Conservation (phyloP, 1,139 yeast genomes). For the Lodderomyces jiufengensis region DNA sequence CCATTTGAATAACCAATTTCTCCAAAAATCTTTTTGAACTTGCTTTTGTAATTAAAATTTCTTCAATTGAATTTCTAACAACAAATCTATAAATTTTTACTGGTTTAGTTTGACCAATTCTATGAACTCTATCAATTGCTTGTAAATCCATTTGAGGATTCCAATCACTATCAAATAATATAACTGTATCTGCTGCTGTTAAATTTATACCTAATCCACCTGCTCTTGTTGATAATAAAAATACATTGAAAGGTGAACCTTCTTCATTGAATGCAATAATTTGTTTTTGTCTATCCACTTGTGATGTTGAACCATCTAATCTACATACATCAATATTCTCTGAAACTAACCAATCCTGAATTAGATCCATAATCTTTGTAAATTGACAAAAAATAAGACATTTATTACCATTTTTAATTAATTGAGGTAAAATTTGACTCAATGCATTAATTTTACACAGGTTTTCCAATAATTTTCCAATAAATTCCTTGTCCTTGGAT, state of each 20-base stretch:
- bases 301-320: slow-evolving; percentile 73
- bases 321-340: slow-evolving; percentile 50
- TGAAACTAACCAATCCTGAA: slow-evolving; percentile 58
- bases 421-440: slow-evolving; percentile 53
- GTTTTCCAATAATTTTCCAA: slow-evolving; percentile 34
- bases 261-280: slow-evolving; percentile 51
- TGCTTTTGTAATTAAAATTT: slow-evolving; percentile 71
- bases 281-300: slow-evolving; percentile 60
- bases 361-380: slow-evolving; percentile 68
- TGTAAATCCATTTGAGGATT: slow-evolving; percentile 96
- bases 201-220: slow-evolving; percentile 93
- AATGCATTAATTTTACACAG: slow-evolving; percentile 73
- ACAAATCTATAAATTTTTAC: slow-evolving; percentile 78
- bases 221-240: slow-evolving; percentile 83
- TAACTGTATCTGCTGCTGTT: slow-evolving; percentile 84
- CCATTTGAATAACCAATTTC: slow-evolving; percentile 78
- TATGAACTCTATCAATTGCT: slow-evolving; percentile 92
- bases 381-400: slow-evolving; percentile 82
- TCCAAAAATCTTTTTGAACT: slow-evolving; percentile 77
- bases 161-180: slow-evolving; percentile 92
- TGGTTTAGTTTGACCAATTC: slow-evolving; percentile 86
- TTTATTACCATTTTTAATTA: slow-evolving; percentile 56
- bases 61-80: slow-evolving; percentile 77
- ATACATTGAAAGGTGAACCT: slow-evolving; percentile 39
- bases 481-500: slow-evolving; percentile 22